Evolutionary conservation across 257 asterid species (phyloP).

Genomic region (Lithospermum erythrorhizon): DNA sequence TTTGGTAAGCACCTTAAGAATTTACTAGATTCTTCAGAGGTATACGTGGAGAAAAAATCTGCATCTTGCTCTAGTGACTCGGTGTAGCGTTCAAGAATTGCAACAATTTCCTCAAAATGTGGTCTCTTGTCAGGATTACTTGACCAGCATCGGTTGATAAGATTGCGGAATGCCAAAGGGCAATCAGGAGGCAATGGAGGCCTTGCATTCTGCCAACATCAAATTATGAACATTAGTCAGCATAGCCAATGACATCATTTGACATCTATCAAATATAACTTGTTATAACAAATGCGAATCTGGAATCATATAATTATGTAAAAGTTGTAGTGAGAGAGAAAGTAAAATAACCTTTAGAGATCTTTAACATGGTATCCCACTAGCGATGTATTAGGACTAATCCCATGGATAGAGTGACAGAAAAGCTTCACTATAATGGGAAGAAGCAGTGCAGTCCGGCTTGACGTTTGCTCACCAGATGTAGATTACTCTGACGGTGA

Average conservation of each 20-base stretch:
- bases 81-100: conserved; percentile 42
- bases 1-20: conserved; percentile 47
- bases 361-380: too few relatives aligned
- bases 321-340: too few relatives aligned
- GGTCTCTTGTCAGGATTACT: conserved; percentile 76
- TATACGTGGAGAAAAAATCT: conserved; percentile 42
- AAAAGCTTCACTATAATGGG: too few relatives aligned
- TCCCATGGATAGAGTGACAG: too few relatives aligned
- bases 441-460: too few relatives aligned
- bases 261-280: too few relatives aligned
- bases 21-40: conserved; percentile 26
- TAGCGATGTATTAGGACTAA: too few relatives aligned
- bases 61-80: conserved; percentile 61
- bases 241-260: background rate
- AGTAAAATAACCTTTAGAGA: too few relatives aligned
- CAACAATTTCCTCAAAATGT: conserved; percentile 70
- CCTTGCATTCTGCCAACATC: conserved; percentile 55
- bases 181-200: conserved; percentile 78
- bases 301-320: too few relatives aligned
- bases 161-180: conserved; percentile 52
- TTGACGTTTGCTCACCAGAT: too few relatives aligned
- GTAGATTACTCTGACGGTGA: too few relatives aligned
- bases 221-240: background rate
- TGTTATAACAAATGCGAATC: too few relatives aligned
- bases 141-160: conserved; percentile 83